Evolutionary conservation across 2,329 filamentous ascomycete species (phyloP), one percentile per base, ranked within the genome.

Genomic region (Sporothrix brasiliensis): DNA sequence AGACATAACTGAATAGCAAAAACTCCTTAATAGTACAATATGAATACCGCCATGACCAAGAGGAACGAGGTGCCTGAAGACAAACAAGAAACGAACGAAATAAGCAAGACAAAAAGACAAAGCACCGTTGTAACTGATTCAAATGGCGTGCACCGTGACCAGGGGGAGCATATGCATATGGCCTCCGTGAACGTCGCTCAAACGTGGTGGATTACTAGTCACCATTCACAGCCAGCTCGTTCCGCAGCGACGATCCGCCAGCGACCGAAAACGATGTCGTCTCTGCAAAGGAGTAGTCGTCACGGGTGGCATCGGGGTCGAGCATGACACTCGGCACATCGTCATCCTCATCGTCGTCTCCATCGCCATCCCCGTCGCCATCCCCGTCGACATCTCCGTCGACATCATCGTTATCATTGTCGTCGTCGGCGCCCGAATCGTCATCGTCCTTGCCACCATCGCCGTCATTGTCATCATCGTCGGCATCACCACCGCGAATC

Each of bases 371-470:
- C 2, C 66, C 60, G 27, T 67, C 53, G 2, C 65, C 61, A 30
- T 65, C 68, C 21, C 69, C 67, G 47, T 72, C 71, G 24, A 66
- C 73, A 24, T 72, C 70, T 6, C 71, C 68, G n/a, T 69, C 53
- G 21, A 34, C 66, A 19, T 61, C 63, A 14, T 30, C 67, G 9
- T 41, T 24, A 47, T 41, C 68, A 5, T 63, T 39, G 19, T 70
- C 66, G 21, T 67, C 69, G 2, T 72, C 68, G 1, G 34, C 63
- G 16, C 54, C 65, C 24, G 53, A 58, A 19, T 60, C 69, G 39
- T 68, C 69, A 21, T 70, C 56, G 80, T 79, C 79, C 24, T 69
- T 41, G 30, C 61, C 60, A 13, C 39, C 41, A 7, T 67, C 67
- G 1, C n/a, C 49, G 3, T 68, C 70, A 10, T 69, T 69, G 1